phyloP scores from a whole-genome alignment of 2,329 filamentous ascomycete species.

The Microsporum canis region DNA sequence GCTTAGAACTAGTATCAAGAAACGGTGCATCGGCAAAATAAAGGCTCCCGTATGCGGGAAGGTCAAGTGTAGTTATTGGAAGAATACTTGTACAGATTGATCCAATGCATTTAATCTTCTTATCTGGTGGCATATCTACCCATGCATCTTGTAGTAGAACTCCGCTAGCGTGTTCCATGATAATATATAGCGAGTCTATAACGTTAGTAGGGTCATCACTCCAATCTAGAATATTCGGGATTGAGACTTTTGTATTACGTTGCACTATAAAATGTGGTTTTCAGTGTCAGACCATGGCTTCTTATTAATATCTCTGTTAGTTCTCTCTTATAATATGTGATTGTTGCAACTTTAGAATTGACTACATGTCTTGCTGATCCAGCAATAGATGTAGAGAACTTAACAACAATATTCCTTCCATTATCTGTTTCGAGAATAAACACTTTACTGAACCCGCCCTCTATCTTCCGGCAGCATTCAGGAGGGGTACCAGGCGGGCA shows the following conservation, averaged over 20 bases:
- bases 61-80: conserved; percentile 18
- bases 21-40: conserved; percentile 23
- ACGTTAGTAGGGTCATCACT: conserved; percentile 26
- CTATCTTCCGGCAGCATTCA: conserved; percentile 30
- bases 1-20: conserved; percentile 10
- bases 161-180: conserved; percentile 30
- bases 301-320: not conserved
- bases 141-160: conserved; percentile 24
- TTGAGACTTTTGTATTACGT: conserved; percentile 30
- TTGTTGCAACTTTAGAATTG: conserved; percentile 31
- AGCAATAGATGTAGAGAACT: conserved; percentile 31
- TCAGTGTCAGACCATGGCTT: not conserved
- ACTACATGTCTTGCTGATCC: conserved; percentile 10
- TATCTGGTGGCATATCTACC: conserved; percentile 21
- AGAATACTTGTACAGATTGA: conserved; percentile 11
- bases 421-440: conserved; percentile 35
- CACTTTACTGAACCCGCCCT: conserved; percentile 32
- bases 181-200: conserved; percentile 31
- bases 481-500: conserved; percentile 28
- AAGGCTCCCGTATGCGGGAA: conserved; percentile 28
- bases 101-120: conserved; percentile 18
- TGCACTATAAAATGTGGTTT: conserved; percentile 21
- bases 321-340: conserved; percentile 28
- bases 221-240: conserved; percentile 36
- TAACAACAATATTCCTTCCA: conserved; percentile 29